Conservation (phyloP, 2,329 filamentous ascomycete genomes). For the Pseudopithomyces maydicus region DNA sequence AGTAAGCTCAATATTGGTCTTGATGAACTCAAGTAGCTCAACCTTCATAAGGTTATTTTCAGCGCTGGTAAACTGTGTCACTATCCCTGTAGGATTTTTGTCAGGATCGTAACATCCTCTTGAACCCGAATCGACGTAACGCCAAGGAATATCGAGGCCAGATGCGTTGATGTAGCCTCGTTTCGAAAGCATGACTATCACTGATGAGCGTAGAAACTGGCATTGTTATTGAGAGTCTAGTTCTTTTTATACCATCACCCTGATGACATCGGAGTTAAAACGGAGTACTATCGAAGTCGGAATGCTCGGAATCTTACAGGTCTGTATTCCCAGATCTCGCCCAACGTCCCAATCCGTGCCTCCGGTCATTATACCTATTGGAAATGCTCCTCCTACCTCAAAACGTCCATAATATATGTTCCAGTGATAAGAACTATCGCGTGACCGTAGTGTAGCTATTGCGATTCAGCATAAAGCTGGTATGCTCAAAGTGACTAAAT, state of each 20-base stretch:
- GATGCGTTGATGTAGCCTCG: conserved; percentile 16
- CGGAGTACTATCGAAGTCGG: background rate
- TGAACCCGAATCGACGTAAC: conserved; percentile 12
- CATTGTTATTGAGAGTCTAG: background rate
- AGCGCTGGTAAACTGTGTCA: conserved; percentile 56
- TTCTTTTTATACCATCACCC: background rate
- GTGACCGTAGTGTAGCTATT: too few species aligned
- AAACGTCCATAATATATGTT: background rate
- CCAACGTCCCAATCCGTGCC: too few species aligned
- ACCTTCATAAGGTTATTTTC: conserved; percentile 60
- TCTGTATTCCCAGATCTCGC: too few species aligned
- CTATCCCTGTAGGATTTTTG: conserved; percentile 50
- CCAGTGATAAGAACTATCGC: too few species aligned
- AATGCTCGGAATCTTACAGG: too few species aligned
- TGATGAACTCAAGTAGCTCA: conserved; percentile 49
- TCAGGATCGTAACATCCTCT: conserved; percentile 43
- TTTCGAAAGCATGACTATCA: background rate
- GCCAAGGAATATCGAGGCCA: conserved; percentile 18
- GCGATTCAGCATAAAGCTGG: too few species aligned
- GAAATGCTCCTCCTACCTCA: too few species aligned
- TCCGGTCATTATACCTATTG: too few species aligned
- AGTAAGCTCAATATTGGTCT: conserved; percentile 43
- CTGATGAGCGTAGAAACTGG: background rate
- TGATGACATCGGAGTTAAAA: background rate
- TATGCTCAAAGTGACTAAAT: too few species aligned